Evolutionary conservation across 495 filamentous ascomycete genomes (phyloP).

Genomic region (Aspergillus cristatus): DNA sequence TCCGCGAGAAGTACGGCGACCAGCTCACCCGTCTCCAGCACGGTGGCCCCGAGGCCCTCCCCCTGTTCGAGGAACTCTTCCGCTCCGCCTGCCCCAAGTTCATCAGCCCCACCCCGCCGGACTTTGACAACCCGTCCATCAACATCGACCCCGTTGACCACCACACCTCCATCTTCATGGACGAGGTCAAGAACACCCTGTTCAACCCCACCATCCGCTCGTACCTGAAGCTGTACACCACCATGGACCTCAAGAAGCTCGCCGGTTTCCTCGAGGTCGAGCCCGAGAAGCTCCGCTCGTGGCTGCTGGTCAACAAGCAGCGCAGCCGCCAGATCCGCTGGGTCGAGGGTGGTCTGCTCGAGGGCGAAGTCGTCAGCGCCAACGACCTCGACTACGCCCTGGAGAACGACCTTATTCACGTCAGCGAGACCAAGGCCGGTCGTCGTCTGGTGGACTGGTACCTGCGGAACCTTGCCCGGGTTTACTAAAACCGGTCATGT

Average conservation of each 20-base stretch:
- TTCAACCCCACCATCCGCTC: constrained; percentile 89
- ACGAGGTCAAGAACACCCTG: constrained; percentile 97
- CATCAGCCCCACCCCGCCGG: constrained; percentile 92
- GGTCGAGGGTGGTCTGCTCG: constrained; percentile 80
- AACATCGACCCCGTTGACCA: constrained; percentile 97
- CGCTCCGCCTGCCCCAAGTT: constrained; percentile 94
- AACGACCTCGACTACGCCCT: constrained; percentile 95
- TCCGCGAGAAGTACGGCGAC: constrained; percentile 98
- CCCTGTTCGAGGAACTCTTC: constrained; percentile 96
- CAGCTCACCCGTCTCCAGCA: constrained; percentile 92
- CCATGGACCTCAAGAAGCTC: constrained; percentile 97
- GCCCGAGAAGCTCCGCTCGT: constrained; percentile 81
- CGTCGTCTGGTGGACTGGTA: constrained; percentile 98
- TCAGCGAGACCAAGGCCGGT: constrained; percentile 96
- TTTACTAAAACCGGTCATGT: constrained; percentile 58
- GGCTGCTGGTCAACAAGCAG: constrained; percentile 96
- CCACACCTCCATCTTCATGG: constrained; percentile 96
- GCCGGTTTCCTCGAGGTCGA: constrained; percentile 93
- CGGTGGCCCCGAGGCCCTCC: constrained; percentile 87
- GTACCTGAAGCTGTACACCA: constrained; percentile 97
- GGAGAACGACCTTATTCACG: constrained; percentile 94
- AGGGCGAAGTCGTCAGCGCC: constrained; percentile 83
- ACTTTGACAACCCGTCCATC: constrained; percentile 88
- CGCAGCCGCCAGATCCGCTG: constrained; percentile 91
- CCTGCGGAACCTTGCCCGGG: constrained; percentile 87